phyloP scores from a whole-genome alignment of 2,329 filamentous ascomycete genomes.

The Mycosphaerella sp. region DNA sequence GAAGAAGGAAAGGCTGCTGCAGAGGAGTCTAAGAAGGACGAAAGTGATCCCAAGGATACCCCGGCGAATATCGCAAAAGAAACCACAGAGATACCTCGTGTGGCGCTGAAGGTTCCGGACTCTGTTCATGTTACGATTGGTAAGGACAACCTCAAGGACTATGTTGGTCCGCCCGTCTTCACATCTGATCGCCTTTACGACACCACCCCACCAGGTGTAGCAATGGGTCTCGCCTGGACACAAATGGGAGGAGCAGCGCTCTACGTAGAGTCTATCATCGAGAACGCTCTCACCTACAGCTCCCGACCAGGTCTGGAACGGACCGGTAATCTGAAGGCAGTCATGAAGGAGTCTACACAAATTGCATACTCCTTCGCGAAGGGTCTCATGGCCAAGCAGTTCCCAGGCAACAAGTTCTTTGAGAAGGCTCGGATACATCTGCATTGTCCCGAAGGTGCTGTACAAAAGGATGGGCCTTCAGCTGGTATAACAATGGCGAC shows the following conservation, averaged over 20 bases:
- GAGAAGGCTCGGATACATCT: conserved; percentile 92
- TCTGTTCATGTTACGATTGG: conserved; percentile 77
- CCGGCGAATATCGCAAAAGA: conserved; percentile 52
- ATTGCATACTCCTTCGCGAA: conserved; percentile 98
- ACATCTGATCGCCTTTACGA: conserved; percentile 95
- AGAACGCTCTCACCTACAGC: conserved; percentile 66
- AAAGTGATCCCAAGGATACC: conserved; percentile 57
- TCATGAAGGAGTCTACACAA: conserved; percentile 95
- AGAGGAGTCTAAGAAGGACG: conserved; percentile 63
- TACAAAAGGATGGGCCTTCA: conserved; percentile 74
- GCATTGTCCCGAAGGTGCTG: conserved; percentile 93
- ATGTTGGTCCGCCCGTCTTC: conserved; percentile 91
- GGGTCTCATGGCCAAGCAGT: conserved; percentile 74
- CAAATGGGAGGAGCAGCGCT: conserved; percentile 93
- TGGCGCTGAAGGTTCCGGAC: conserved; percentile 76
- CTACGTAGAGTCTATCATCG: conserved; percentile 94
- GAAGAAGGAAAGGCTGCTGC: conserved; percentile 76
- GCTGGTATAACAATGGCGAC: conserved; percentile 99
- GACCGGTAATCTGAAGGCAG: conserved; percentile 88
- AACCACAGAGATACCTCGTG: conserved; percentile 61
- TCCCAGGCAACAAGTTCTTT: conserved; percentile 89
- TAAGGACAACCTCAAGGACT: conserved; percentile 90
- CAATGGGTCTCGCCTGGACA: conserved; percentile 98
- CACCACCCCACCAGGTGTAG: conserved; percentile 83
- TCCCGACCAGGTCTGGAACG: conserved; percentile 78